phyloP scores from a whole-genome alignment of 1,284 basidiomycete species.

The Xerocomus minutiporus region DNA sequence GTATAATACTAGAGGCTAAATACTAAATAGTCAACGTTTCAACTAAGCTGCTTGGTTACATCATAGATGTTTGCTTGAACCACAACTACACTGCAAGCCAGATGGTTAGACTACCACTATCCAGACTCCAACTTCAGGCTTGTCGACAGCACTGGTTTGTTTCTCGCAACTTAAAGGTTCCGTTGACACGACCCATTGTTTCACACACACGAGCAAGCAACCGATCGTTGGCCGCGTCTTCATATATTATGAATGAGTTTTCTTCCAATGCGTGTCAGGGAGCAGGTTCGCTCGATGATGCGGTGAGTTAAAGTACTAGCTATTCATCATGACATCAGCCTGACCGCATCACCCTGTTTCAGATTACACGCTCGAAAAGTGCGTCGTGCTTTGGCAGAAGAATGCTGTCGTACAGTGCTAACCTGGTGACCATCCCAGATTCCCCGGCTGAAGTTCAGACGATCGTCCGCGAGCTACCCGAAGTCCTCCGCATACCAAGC shows the following conservation, averaged over 20 bases:
- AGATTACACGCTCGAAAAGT: constrained; percentile 25
- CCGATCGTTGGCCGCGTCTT: constrained; percentile 2
- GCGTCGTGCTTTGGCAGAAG: background rate
- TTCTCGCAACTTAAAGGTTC: constrained; percentile 4
- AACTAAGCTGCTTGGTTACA: too few relatives aligned
- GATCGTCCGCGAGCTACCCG: constrained; percentile 20
- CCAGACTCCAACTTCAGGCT: background rate
- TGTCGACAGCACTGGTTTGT: background rate
- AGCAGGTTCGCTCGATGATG: constrained; percentile 17
- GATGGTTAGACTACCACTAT: constrained; percentile 13
- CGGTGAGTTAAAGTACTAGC: constrained; percentile 13
- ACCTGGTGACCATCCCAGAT: constrained; percentile 9
- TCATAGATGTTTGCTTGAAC: background rate
- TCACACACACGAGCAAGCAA: background rate
- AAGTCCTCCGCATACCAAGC: constrained; percentile 25
- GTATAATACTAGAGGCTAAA: too few relatives aligned
- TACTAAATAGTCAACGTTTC: too few relatives aligned
- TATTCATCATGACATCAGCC: background rate
- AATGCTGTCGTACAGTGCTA: background rate
- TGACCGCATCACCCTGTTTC: background rate
- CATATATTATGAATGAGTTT: constrained; percentile 4
- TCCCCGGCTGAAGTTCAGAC: constrained; percentile 17
- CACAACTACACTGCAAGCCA: background rate
- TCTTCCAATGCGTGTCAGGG: background rate
- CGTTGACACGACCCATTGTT: background rate